Percentiles rank a stretch among this genome's conserved stretches.
phyloP scores from a whole-genome alignment of 2,329 filamentous ascomycete species.

The Orbilia quercus region DNA sequence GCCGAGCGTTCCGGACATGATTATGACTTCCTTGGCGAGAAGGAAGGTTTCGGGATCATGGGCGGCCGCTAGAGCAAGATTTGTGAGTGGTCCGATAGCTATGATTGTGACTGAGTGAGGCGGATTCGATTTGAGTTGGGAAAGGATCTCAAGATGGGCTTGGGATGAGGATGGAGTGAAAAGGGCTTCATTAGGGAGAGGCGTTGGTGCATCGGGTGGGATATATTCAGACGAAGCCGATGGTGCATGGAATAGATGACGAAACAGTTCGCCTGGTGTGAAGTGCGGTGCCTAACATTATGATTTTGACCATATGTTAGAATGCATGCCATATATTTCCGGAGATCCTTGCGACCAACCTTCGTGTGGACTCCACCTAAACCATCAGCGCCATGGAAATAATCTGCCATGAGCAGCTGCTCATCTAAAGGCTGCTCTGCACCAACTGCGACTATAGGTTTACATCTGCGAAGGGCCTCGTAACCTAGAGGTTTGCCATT shows the following conservation, averaged over 20 bases:
- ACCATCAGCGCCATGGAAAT: slow-evolving; percentile 85
- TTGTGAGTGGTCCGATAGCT: slow-evolving; percentile 91
- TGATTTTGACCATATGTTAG: neutral
- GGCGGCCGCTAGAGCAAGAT: slow-evolving; percentile 86
- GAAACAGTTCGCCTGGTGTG: slow-evolving; percentile 76
- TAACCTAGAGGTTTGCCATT: slow-evolving; percentile 77
- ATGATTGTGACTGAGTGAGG: slow-evolving; percentile 88
- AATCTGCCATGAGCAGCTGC: slow-evolving; percentile 80
- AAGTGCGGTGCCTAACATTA: slow-evolving; percentile 71
- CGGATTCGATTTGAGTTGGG: slow-evolving; percentile 82
- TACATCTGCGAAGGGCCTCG: slow-evolving; percentile 75
- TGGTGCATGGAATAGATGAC: slow-evolving; percentile 70
- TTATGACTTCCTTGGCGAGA: slow-evolving; percentile 86
- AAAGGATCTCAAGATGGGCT: slow-evolving; percentile 88
- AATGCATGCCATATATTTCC: too few species aligned
- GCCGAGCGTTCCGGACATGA: slow-evolving; percentile 91
- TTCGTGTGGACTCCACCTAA: slow-evolving; percentile 77
- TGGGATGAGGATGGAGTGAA: slow-evolving; percentile 81
- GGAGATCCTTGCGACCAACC: slow-evolving; percentile 61
- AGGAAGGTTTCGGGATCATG: slow-evolving; percentile 91
- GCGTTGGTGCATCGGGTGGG: slow-evolving; percentile 61
- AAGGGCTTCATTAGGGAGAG: slow-evolving; percentile 63
- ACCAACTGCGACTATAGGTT: slow-evolving; percentile 86
- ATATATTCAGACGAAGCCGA: slow-evolving; percentile 66
- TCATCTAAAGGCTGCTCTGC: slow-evolving; percentile 87